These are phyloP conservation scores for Oehlia diaphana DNA, from an alignment of 192 early-diverging fungal species.

Conservation along the genomic window DNA sequence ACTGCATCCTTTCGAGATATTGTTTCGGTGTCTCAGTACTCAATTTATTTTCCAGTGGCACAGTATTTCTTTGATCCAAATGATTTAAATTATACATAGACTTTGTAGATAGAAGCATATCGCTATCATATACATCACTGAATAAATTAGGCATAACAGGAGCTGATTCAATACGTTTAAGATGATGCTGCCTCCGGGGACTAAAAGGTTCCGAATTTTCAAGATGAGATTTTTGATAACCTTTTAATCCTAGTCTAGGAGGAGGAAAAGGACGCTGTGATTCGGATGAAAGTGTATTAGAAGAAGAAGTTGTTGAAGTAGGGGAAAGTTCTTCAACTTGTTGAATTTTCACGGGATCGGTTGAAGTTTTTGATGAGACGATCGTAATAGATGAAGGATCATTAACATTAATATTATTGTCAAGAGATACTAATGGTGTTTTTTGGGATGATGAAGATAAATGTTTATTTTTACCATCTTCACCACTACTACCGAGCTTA, in stretches of 20 bases:
- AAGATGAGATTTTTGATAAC: background rate
- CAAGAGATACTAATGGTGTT: background rate
- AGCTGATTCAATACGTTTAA: slow-evolving; percentile 24
- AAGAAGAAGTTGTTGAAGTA: background rate
- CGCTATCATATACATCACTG: background rate
- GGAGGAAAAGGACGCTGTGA: background rate
- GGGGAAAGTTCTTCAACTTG: background rate
- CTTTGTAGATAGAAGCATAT: background rate
- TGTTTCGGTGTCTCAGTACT: slow-evolving; percentile 44
- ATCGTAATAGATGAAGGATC: background rate
- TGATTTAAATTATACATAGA: slow-evolving; percentile 25
- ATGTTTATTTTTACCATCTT: background rate
- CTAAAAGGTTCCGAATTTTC: background rate
- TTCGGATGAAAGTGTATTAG: background rate
- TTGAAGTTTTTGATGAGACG: background rate
- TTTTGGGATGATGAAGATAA: background rate
- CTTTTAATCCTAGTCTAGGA: background rate
- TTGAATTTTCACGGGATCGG: background rate
- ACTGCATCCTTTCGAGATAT: slow-evolving; percentile 43
- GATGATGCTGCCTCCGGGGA: background rate
- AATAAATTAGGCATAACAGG: slow-evolving; percentile 1
- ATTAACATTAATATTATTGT: background rate
- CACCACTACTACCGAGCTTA: background rate
- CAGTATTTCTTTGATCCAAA: background rate
- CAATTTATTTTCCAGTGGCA: background rate